phyloP scores from a whole-genome alignment of 2,329 filamentous ascomycete genomes.

The Sarocladiaceae sp. region DNA sequence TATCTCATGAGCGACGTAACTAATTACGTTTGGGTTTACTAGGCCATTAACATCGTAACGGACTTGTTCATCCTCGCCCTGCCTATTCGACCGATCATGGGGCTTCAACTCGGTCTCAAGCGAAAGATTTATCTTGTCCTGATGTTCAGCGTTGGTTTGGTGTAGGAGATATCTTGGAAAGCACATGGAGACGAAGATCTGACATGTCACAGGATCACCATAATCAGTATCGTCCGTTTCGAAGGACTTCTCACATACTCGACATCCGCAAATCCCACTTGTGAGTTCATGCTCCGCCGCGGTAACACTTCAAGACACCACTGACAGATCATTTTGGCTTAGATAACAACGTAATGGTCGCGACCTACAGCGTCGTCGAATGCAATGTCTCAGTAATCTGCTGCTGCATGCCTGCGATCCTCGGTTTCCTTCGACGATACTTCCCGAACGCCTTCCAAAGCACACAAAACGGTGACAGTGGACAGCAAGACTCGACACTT shows the following conservation, averaged over 20 bases:
- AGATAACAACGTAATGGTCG: constrained; percentile 14
- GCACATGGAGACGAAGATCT: too few relatives aligned
- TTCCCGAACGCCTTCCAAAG: constrained; percentile 5
- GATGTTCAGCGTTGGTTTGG: constrained; percentile 13
- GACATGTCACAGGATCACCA: constrained; percentile 10
- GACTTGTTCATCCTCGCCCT: constrained; percentile 12
- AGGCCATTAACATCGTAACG: constrained; percentile 11
- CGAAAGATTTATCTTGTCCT: constrained; percentile 12
- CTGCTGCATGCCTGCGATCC: constrained; percentile 11
- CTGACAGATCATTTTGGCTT: background rate
- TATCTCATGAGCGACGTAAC: too few relatives aligned
- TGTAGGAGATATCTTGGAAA: too few relatives aligned
- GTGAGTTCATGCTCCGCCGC: background rate
- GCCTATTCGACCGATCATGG: constrained; percentile 10
- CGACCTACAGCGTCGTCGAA: constrained; percentile 13
- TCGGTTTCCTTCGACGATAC: constrained; percentile 10
- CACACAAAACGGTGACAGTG: background rate
- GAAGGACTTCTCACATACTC: constrained; percentile 11
- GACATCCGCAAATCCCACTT: constrained; percentile 11
- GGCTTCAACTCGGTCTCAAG: constrained; percentile 10
- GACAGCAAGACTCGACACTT: background rate
- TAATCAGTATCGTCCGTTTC: constrained; percentile 13
- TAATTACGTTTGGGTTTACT: too few relatives aligned
- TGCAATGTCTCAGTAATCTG: constrained; percentile 14
- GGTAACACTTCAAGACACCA: background rate